Percentiles rank a stretch among this genome's conserved stretches.
These are phyloP conservation scores for Stylosanthes scabra DNA, from an alignment of 331 rosid species.

Conservation along the genomic window DNA sequence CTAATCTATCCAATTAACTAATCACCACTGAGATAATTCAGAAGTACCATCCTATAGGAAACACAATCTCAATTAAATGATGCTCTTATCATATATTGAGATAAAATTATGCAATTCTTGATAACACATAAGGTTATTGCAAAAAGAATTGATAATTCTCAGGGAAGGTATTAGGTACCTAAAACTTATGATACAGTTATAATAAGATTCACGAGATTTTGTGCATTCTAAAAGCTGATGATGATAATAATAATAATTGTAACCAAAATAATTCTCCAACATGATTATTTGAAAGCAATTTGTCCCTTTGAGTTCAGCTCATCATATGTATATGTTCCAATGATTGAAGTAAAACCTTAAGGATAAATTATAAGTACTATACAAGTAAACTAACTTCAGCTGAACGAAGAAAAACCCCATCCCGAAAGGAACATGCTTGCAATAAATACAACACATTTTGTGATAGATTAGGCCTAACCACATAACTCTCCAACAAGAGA, in stretches of 20 bases:
- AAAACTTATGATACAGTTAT: not conserved
- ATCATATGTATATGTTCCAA: too few species aligned
- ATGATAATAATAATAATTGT: not conserved
- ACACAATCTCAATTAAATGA: slow-evolving; percentile 17
- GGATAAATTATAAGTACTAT: too few species aligned
- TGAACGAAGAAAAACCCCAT: not conserved
- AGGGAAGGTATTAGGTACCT: slow-evolving; percentile 8
- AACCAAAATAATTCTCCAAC: not conserved
- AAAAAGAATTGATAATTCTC: not conserved
- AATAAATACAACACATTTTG: not conserved
- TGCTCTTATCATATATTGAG: slow-evolving; percentile 5
- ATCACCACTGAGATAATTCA: not conserved
- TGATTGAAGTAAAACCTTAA: too few species aligned
- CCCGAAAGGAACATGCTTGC: not conserved
- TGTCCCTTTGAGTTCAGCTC: too few species aligned
- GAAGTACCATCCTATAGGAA: not conserved
- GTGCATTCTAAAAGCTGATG: not conserved
- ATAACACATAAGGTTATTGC: not conserved
- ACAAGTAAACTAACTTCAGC: too few species aligned
- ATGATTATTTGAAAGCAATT: too few species aligned
- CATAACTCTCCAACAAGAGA: not conserved
- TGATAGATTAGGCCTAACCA: slow-evolving; percentile 10
- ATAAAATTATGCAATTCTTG: slow-evolving; percentile 12
- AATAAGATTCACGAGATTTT: slow-evolving; percentile 6
- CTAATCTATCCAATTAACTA: slow-evolving; percentile 31